Evolutionary conservation across 148 eudicot genomes (phyloP).

Genomic region (Cornus florida): DNA sequence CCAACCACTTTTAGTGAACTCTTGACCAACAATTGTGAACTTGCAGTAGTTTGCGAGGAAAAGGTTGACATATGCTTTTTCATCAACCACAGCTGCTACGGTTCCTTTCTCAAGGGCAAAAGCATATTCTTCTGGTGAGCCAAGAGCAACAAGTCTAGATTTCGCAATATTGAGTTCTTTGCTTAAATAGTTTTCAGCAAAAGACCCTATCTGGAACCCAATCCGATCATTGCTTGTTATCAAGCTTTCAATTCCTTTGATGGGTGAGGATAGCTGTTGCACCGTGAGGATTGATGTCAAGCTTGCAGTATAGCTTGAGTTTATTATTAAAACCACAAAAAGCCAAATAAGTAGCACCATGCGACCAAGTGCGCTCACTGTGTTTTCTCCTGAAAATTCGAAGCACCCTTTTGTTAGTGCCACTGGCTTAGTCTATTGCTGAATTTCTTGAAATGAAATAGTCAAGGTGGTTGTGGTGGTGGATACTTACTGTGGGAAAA

Average conservation of each 20-base stretch:
- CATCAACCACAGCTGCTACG: background rate
- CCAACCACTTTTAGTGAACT: background rate
- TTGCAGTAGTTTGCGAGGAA: background rate
- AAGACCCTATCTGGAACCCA: background rate
- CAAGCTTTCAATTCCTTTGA: background rate
- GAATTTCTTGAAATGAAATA: background rate
- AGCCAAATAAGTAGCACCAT: background rate
- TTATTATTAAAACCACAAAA: background rate
- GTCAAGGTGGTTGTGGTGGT: background rate
- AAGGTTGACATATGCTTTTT: background rate
- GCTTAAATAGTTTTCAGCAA: background rate
- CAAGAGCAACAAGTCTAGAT: background rate
- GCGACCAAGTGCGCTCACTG: background rate
- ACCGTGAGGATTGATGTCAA: background rate
- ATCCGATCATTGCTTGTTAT: background rate
- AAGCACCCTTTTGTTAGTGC: background rate
- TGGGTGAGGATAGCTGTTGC: background rate
- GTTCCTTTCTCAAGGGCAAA: background rate
- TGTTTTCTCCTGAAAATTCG: background rate
- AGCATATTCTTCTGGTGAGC: background rate
- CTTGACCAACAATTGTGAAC: background rate
- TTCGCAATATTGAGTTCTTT: background rate
- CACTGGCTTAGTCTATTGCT: background rate
- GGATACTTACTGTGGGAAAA: background rate
- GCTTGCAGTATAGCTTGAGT: background rate